Evolutionary conservation across 1,139 yeast species (phyloP).

Genomic region (Kurtzmaniella natalensis): DNA sequence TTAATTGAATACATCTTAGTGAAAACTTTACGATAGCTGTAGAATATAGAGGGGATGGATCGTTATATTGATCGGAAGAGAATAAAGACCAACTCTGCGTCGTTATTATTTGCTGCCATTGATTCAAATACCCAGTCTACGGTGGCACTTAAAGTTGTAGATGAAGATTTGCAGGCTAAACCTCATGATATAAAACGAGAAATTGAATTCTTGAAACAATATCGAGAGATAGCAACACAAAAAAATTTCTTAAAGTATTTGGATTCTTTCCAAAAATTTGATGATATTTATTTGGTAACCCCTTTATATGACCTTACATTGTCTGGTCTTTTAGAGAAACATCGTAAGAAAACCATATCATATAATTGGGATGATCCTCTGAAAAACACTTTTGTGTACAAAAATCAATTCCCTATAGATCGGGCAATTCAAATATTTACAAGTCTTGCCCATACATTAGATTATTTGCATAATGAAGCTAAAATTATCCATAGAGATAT

Average conservation of each 20-base stretch:
- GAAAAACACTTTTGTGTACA: conserved; percentile 9
- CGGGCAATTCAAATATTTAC: conserved; percentile 15
- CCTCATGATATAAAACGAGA: conserved; percentile 40
- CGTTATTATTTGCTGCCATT: conserved; percentile 28
- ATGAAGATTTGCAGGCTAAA: conserved; percentile 30
- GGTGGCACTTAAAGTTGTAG: conserved; percentile 39
- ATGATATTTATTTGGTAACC: conserved; percentile 34
- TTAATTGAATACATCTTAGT: no score
- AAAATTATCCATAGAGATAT: conserved; percentile 86
- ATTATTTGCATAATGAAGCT: conserved; percentile 29
- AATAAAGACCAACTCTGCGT: conserved; percentile 33
- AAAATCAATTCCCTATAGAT: conserved; percentile 14
- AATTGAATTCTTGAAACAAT: conserved; percentile 21
- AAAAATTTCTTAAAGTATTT: conserved; percentile 14
- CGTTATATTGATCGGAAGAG: conserved; percentile 18
- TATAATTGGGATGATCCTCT: conserved; percentile 21
- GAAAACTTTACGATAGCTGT: conserved; percentile 22
- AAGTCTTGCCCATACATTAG: conserved; percentile 18
- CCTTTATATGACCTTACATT: conserved; percentile 28
- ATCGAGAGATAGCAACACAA: neutral
- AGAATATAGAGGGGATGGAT: conserved; percentile 1
- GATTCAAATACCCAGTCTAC: conserved; percentile 10
- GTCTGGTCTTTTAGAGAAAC: conserved; percentile 18
- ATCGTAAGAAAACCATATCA: conserved; percentile 14
- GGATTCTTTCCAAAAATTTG: conserved; percentile 21